These are phyloP conservation scores for Candida verbasci DNA, from an alignment of 805 yeast genomes.

Conservation along the genomic window DNA sequence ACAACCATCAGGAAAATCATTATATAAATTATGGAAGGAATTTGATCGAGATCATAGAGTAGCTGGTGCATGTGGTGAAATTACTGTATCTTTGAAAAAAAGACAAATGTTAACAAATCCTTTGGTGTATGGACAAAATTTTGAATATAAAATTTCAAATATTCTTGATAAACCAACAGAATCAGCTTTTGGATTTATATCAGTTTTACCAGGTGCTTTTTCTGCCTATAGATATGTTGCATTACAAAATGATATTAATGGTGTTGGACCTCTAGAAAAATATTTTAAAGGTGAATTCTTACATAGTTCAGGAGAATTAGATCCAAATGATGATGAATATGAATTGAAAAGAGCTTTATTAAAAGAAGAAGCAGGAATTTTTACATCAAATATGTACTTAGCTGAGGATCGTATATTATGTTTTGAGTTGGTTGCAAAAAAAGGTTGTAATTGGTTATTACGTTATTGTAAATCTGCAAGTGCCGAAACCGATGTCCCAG, in stretches of 20 bases:
- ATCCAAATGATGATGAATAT: constrained; percentile 52
- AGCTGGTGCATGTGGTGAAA: constrained; percentile 74
- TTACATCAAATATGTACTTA: constrained; percentile 64
- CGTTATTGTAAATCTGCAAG: constrained; percentile 58
- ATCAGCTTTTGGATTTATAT: constrained; percentile 59
- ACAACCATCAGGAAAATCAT: constrained; percentile 53
- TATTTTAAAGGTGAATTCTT: constrained; percentile 63
- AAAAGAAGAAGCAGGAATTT: constrained; percentile 48
- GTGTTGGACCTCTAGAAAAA: constrained; percentile 58
- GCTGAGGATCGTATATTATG: constrained; percentile 70
- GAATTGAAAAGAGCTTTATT: constrained; percentile 31
- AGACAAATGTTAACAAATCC: constrained; percentile 52
- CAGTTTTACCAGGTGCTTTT: constrained; percentile 67
- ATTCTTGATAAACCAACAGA: constrained; percentile 66
- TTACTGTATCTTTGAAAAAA: constrained; percentile 51
- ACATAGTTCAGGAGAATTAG: constrained; percentile 54
- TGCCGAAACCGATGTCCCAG: constrained; percentile 71
- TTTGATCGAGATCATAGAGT: constrained; percentile 54
- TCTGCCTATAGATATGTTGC: constrained; percentile 62
- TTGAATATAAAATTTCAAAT: constrained; percentile 64
- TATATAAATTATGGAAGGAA: constrained; percentile 59
- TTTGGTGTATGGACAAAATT: constrained; percentile 60
- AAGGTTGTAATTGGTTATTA: constrained; percentile 54
- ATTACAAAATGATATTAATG: constrained; percentile 49
- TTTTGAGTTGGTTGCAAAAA: constrained; percentile 59